Percentiles rank a stretch among this genome's conserved stretches.
Evolutionary conservation across 495 filamentous ascomycete species (phyloP).

Genomic region (Daldinia caldariorum): DNA sequence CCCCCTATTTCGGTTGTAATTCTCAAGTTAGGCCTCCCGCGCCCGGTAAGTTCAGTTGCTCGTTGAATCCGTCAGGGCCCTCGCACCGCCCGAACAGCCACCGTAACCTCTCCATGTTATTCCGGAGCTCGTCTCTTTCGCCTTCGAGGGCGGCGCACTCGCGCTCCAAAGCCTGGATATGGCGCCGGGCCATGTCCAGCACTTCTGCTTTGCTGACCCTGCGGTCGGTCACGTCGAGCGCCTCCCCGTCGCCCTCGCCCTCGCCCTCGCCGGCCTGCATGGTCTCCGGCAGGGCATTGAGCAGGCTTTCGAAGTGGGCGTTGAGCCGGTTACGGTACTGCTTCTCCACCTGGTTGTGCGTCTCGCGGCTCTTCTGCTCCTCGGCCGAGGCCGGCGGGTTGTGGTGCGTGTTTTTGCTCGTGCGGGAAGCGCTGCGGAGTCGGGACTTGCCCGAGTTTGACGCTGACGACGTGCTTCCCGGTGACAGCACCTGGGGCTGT

Average conservation of each 20-base stretch:
- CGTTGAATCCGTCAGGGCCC: slow-evolving; percentile 26
- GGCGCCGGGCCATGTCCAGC: slow-evolving; percentile 55
- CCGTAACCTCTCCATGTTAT: slow-evolving; percentile 46
- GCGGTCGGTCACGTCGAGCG: slow-evolving; percentile 48
- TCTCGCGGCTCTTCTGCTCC: slow-evolving; percentile 54
- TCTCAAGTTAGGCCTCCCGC: slow-evolving; percentile 13
- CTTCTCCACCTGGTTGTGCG: slow-evolving; percentile 61
- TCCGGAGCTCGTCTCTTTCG: slow-evolving; percentile 49
- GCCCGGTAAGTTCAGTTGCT: slow-evolving; percentile 27
- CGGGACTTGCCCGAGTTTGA: slow-evolving; percentile 41
- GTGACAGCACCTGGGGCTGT: slow-evolving; percentile 36
- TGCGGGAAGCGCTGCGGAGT: slow-evolving; percentile 55
- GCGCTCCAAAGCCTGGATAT: slow-evolving; percentile 55
- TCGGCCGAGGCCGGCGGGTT: slow-evolving; percentile 49
- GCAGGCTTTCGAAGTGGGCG: slow-evolving; percentile 56
- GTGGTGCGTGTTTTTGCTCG: slow-evolving; percentile 52
- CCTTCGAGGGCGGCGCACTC: slow-evolving; percentile 49
- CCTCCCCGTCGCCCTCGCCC: slow-evolving; percentile 39
- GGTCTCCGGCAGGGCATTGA: slow-evolving; percentile 54
- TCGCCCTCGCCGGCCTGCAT: slow-evolving; percentile 43
- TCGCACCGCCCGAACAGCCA: slow-evolving; percentile 48
- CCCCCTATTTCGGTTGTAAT: slow-evolving; percentile 5
- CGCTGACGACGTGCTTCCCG: slow-evolving; percentile 38
- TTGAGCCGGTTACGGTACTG: slow-evolving; percentile 62
- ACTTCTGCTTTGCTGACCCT: slow-evolving; percentile 60